Evolutionary conservation across 176 grass and related monocot species (phyloP), one percentile per base, ranked within the genome.

Genomic region (Bromus sterilis): DNA sequence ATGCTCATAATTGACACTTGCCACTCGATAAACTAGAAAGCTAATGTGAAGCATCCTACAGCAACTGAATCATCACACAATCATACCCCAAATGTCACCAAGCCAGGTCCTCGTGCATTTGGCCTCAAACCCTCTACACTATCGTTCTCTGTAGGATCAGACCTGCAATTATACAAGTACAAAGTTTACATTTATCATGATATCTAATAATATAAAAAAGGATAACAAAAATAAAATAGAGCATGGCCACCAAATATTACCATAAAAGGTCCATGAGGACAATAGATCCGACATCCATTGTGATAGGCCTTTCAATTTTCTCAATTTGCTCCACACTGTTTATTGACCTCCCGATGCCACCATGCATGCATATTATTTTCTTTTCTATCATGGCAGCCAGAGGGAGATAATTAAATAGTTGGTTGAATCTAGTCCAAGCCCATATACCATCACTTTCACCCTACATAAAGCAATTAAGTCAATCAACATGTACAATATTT

Each of bases 351-450:
- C 96, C 96, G 58, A 98, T 98, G 44, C 96, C 96, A 84, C 96
- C 96, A 85, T 98, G 96, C 96, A 98, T 98, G 77, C 96, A 98
- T 71, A 98, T 98, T 65, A 98, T 98, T 87, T 95, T 98, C 86
- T 98, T 98, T 76, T 98, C 96, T 89, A 98, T 98, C 84, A 95
- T 89, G 74, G 96, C 96, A 76, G 93, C 93, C 74, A 98, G 86
- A n/a, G 96, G 96, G 46, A 98, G 92, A 87, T 84, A 95, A 80
- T 98, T 98, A 81, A 98, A 98, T 10, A 98, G 79, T 76, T 98
- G 96, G 83, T 98, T 98, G 78, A 98, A 98, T 81, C 93, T 88
- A 66, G 90, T 93, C 93, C 96, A 98, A 29, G 96, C 90, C 95
- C 96, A 98, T 87, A 98, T 93, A 46, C 96, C 96, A 21, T 98